A percentile compares a stretch with the other conserved stretches of the same genome.
These are phyloP conservation scores for Hagleromyces aurorensis DNA, from an alignment of 805 yeast species.

Conservation along the genomic window DNA sequence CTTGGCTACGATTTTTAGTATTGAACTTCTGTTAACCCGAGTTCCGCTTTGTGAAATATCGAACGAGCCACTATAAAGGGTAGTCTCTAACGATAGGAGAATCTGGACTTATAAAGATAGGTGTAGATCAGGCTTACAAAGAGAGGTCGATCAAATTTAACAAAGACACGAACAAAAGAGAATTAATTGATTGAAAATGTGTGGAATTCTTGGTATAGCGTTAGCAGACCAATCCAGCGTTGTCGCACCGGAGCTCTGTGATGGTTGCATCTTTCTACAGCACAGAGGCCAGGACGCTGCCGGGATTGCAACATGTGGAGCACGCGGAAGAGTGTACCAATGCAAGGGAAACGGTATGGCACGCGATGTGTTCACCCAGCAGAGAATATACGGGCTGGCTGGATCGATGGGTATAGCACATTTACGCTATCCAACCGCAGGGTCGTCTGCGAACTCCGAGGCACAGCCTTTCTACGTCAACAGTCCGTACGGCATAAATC, in stretches of 20 bases:
- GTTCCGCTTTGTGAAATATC: too few relatives aligned
- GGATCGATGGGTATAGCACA: constrained; percentile 97
- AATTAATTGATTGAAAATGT: too few relatives aligned
- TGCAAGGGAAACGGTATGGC: constrained; percentile 99
- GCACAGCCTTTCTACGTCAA: constrained; percentile 98
- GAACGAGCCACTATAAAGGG: too few relatives aligned
- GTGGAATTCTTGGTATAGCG: constrained; percentile 89
- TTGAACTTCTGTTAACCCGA: too few relatives aligned
- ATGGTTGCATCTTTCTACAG: constrained; percentile 86
- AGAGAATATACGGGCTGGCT: constrained; percentile 65
- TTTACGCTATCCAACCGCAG: constrained; percentile 95
- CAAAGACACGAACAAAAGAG: too few relatives aligned
- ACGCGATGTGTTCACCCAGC: constrained; percentile 87
- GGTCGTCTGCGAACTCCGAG: constrained; percentile 89
- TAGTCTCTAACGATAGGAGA: too few relatives aligned
- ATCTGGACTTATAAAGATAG: too few relatives aligned
- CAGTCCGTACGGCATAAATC: constrained; percentile 87
- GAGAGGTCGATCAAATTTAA: too few relatives aligned
- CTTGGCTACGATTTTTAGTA: too few relatives aligned
- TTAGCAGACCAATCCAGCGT: constrained; percentile 62
- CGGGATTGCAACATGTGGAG: constrained; percentile 95
- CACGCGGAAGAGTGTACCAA: constrained; percentile 88
- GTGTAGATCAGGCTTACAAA: too few relatives aligned
- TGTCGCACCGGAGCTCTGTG: constrained; percentile 86
- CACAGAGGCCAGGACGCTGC: constrained; percentile 99